Evolutionary conservation across 2,329 filamentous ascomycete genomes (phyloP).

Genomic region (Arachnopeziza araneosa): DNA sequence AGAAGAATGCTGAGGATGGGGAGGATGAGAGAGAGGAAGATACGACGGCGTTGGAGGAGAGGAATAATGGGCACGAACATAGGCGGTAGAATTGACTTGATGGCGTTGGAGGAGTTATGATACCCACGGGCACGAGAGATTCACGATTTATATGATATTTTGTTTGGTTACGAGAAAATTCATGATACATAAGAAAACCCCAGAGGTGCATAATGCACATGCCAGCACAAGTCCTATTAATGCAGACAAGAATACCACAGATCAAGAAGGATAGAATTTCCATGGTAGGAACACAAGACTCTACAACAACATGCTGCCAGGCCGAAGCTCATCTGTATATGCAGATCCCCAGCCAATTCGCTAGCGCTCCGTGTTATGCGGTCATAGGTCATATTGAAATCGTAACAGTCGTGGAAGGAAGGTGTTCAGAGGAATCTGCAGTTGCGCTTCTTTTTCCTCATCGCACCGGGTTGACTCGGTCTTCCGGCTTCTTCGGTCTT

Average conservation of each 20-base stretch:
- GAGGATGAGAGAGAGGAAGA: constrained; percentile 13
- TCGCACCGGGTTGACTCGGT: constrained; percentile 30
- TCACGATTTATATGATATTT: constrained; percentile 11
- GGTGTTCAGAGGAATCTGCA: constrained; percentile 65
- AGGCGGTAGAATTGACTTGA: background rate
- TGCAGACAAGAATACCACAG: constrained; percentile 16
- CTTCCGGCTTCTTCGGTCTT: constrained; percentile 4
- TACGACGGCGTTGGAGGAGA: constrained; percentile 1
- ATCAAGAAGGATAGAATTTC: constrained; percentile 14
- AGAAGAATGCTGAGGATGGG: constrained; percentile 25
- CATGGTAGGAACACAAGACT: constrained; percentile 9
- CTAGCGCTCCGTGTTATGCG: constrained; percentile 26
- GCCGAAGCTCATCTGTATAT: constrained; percentile 15
- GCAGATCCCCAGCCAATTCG: constrained; percentile 15
- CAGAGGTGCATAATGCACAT: constrained; percentile 12
- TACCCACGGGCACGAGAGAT: constrained; percentile 20
- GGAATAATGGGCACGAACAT: background rate
- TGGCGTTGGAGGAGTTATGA: constrained; percentile 11
- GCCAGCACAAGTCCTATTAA: constrained; percentile 21
- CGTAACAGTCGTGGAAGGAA: constrained; percentile 21
- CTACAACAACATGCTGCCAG: constrained; percentile 15
- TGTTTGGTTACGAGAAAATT: constrained; percentile 33
- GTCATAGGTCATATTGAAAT: constrained; percentile 29
- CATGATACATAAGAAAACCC: constrained; percentile 31
- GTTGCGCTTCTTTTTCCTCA: constrained; percentile 78